phyloP scores from a whole-genome alignment of 2,329 filamentous ascomycete species.

The Sporothrix inflata region DNA sequence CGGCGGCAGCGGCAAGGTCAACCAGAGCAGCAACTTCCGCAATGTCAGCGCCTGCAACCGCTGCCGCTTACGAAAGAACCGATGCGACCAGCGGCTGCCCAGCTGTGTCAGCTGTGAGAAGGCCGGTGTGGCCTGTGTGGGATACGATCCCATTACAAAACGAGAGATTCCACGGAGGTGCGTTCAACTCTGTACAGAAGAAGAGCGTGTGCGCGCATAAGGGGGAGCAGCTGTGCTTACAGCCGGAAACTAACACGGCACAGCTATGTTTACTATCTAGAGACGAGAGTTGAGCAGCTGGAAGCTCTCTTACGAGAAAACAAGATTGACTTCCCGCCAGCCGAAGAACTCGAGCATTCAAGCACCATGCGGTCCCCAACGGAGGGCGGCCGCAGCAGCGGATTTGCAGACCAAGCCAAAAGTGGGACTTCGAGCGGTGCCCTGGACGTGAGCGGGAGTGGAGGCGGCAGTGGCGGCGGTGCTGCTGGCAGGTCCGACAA shows the following conservation, averaged over 20 bases:
- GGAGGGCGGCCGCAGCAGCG: constrained; percentile 26
- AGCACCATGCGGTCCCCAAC: constrained; percentile 30
- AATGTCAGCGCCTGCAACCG: constrained; percentile 95
- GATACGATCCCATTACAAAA: constrained; percentile 96
- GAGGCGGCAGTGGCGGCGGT: not conserved
- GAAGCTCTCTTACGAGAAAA: constrained; percentile 74
- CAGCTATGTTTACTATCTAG: constrained; percentile 93
- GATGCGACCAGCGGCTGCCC: constrained; percentile 90
- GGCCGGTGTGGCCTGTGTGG: constrained; percentile 86
- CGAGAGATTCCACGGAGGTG: constrained; percentile 91
- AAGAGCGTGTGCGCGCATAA: not conserved
- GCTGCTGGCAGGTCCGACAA: not conserved
- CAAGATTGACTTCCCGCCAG: constrained; percentile 71
- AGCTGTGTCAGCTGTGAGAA: constrained; percentile 92
- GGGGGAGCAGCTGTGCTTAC: too few relatives aligned
- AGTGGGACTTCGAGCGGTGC: constrained; percentile 31
- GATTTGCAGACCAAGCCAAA: constrained; percentile 42
- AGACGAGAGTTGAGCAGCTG: constrained; percentile 81
- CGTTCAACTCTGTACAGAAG: not conserved
- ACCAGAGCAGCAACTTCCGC: constrained; percentile 70
- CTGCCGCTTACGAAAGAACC: constrained; percentile 88
- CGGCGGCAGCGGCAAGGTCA: constrained; percentile 48
- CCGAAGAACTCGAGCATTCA: constrained; percentile 66
- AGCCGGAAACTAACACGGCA: not conserved
- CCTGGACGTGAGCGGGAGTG: not conserved